phyloP scores from a whole-genome alignment of 177 flowering plant genomes.

The Vitis hybrid region DNA sequence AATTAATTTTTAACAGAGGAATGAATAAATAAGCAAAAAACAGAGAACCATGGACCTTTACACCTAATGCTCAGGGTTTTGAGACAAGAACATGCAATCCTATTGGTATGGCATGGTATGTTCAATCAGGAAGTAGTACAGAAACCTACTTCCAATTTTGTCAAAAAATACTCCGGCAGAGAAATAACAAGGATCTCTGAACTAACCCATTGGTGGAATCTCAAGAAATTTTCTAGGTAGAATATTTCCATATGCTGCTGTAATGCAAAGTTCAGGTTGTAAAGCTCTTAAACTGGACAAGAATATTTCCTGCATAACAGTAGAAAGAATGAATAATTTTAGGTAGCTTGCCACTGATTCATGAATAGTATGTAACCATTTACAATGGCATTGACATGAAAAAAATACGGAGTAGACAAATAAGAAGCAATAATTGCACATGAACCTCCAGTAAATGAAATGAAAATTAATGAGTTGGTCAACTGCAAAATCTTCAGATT shows the following conservation, averaged over 20 bases:
- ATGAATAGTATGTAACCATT: not conserved
- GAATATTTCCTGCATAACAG: conserved; percentile 66
- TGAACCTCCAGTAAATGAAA: no score
- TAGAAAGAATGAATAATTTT: not conserved
- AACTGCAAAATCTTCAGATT: not conserved
- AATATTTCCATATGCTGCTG: conserved; percentile 99
- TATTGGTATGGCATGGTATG: not conserved
- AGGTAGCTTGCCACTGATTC: conserved; percentile 6
- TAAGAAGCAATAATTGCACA: not conserved
- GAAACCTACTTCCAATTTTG: not conserved
- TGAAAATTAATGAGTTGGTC: no score
- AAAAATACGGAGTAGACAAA: not conserved
- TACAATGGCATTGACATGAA: not conserved
- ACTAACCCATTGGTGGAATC: conserved; percentile 81
- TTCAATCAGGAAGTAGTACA: not conserved
- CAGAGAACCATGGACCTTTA: not conserved
- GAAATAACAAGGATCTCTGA: not conserved
- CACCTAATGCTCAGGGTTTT: not conserved
- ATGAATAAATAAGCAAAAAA: no score
- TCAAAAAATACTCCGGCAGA: not conserved
- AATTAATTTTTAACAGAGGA: no score
- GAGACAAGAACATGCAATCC: no score
- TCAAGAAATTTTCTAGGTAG: conserved; percentile 82
- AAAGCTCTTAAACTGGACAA: conserved; percentile 64
- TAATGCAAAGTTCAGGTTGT: conserved; percentile 88